Evolutionary conservation across 305 asterid genomes (phyloP), one percentile per base, ranked within the genome.

Genomic region (Coffea humblotiana): DNA sequence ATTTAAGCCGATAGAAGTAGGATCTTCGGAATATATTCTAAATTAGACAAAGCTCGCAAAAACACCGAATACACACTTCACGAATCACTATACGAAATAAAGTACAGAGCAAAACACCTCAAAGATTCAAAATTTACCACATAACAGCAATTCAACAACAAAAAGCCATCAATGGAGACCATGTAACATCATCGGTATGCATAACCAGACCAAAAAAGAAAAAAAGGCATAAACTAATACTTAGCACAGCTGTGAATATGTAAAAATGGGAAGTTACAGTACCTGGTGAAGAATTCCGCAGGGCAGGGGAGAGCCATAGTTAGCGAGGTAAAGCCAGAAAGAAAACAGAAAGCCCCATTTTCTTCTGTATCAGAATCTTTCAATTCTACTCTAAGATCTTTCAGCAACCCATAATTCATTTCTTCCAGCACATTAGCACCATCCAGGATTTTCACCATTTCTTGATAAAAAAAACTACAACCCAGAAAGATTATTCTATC

Each of bases 251-350:
- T 48, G 13, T 48, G 52, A 5, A 47, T 8, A 48, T 48, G 13
- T 10, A 48, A 8, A 8, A 48, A 61, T 29, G 43, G 74, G 29
- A 23, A 35, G 78, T 29, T 48, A 74, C 76, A 63, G 85, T 79
- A 94, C 98, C 98, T 94, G 97, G 73, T 82, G 83, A 61, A 94
- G 91, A 85, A 94, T 84, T 80, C 80, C 82, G 68, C 89, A 83
- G 15, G 97, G 95, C 45, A 83, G 85, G 80, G 88, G 77, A 86
- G 87, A 40, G 48, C 67, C 83, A 79, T 87, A 80, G 35, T 72
- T 78, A 63, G 84, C 84, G 82, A 90, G 91, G 91, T 88, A 92
- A 84, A 94, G 86, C 98, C 97, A 94, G 85, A 94, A 92, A 84
- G 92, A 91, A 40, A 73, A 76, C 88, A 80, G 68, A 91, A 87